These are phyloP conservation scores for Apiospora rasikravindrae DNA, from an alignment of 2,329 filamentous ascomycete species.

Conservation along the genomic window DNA sequence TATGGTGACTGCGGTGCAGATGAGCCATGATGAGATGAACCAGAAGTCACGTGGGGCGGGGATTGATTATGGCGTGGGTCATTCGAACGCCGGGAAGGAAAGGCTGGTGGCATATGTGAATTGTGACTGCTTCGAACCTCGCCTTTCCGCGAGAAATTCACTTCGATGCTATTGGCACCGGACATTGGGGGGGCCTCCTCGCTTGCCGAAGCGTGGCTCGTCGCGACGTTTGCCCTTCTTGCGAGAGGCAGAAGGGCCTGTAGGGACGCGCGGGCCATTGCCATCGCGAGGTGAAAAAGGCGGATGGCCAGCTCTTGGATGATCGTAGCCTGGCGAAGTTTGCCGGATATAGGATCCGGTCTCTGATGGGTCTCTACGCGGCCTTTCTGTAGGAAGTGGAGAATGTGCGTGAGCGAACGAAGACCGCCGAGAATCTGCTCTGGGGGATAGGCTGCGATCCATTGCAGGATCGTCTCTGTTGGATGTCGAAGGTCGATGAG, in stretches of 20 bases:
- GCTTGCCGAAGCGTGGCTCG: conserved; percentile 44
- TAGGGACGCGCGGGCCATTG: conserved; percentile 20
- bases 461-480: conserved; percentile 30
- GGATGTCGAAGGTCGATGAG: conserved; percentile 26
- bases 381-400: conserved; percentile 31
- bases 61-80: conserved; percentile 50
- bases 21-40: conserved; percentile 60
- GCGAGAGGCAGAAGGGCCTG: conserved; percentile 36
- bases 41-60: conserved; percentile 61
- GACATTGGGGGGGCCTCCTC: conserved; percentile 43
- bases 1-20: conserved; percentile 67
- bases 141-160: conserved; percentile 49
- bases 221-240: conserved; percentile 47
- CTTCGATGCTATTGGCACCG: conserved; percentile 56
- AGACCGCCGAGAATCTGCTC: conserved; percentile 36
- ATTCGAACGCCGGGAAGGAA: conserved; percentile 45
- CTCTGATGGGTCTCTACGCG: conserved; percentile 32
- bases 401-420: conserved; percentile 39
- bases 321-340: conserved; percentile 33
- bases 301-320: conserved; percentile 31
- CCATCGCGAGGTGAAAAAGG: conserved; percentile 36
- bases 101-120: conserved; percentile 37
- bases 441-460: conserved; percentile 36
- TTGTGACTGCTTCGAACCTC: conserved; percentile 48
- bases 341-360: conserved; percentile 34